Evolutionary conservation across 768 basidiomycete genomes (phyloP), one percentile per base, ranked within the genome.

Genomic region (Suillus variegatus): DNA sequence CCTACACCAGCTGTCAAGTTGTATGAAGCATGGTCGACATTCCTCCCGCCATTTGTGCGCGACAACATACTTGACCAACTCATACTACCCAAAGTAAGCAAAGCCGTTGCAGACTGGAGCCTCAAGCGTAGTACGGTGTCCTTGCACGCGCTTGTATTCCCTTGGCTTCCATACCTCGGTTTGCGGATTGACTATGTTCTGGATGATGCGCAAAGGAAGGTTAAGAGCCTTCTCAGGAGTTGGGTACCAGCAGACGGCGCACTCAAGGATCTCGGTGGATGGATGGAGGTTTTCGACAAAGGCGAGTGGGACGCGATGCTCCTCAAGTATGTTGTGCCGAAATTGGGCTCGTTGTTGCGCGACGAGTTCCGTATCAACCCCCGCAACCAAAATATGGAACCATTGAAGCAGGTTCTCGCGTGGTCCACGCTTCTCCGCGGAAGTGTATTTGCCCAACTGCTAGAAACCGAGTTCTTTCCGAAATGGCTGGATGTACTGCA

Each of bases 1-100:
- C 88, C 95, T 4, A 79, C 85, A 18, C 88, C 92, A 16, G 93
- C 90, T 6, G 86, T 98, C 46, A 87, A 85, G 57, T 80, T 99
- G 3, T 93, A 95, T 72, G 93, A 97, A 77, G 83, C 88, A 0
- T 99, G 97, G 97, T 85, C 89, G 1, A 84, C 87, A 1, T 87
- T 97, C 68, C 82, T 99, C 1, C 97, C 97, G 0, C 85, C 85
- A 0, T 99, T 98, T 79, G 89, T 99, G 65, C 86, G 88, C 62
- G 96, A 98, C 79, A 99, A 98, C 73, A 83, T 99, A 65, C 86
- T 99, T 67, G 96, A 98, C 74, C 97, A 99, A 75, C 88, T 99
- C 28, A 86, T 99, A 54, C 81, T 99, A 25, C 97, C 97, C 1
- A 99, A 99, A 77, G 86, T 99, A 3, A 86, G 90, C 58, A 88